Evolutionary conservation across 768 basidiomycete genomes (phyloP).

Genomic region (Lanmaoa rubissima): DNA sequence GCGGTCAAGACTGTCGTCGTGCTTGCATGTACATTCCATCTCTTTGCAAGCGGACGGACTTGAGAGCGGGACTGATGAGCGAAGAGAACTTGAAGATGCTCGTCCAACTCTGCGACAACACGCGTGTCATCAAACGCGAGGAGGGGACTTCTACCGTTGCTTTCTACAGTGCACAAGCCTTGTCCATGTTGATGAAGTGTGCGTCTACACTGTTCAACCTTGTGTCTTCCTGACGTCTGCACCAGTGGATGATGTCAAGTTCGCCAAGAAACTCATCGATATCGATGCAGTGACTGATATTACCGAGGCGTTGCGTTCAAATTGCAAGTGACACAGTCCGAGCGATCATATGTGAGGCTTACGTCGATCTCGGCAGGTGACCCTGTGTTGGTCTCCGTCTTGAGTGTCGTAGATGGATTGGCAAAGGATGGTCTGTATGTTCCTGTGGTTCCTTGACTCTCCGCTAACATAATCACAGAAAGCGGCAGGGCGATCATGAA

Average conservation of each 20-base stretch:
- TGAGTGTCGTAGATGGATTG: constrained; percentile 21
- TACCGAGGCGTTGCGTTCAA: constrained; percentile 11
- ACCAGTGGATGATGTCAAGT: constrained; percentile 14
- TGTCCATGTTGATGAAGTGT: constrained; percentile 27
- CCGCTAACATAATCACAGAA: background rate
- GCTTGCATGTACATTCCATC: constrained; percentile 31
- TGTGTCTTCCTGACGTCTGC: background rate
- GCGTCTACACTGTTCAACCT: background rate
- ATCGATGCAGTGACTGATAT: constrained; percentile 20
- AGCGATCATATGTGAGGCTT: background rate
- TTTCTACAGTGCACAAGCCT: constrained; percentile 28
- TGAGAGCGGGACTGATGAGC: constrained; percentile 14
- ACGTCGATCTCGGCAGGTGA: constrained; percentile 11
- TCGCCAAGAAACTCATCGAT: constrained; percentile 16
- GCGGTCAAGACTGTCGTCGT: constrained; percentile 9
- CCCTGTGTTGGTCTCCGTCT: constrained; percentile 22
- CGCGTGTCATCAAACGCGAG: constrained; percentile 1
- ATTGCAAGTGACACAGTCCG: constrained; percentile 8
- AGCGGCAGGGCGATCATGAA: constrained; percentile 9
- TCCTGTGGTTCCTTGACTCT: background rate
- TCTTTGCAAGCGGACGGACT: constrained; percentile 21
- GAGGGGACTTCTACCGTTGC: constrained; percentile 20
- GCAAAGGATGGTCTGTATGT: constrained; percentile 11
- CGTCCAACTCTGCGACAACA: constrained; percentile 18
- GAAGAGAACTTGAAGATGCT: constrained; percentile 19